Conservation (phyloP, 139 green algal species). For the Pleodorina starrii region DNA sequence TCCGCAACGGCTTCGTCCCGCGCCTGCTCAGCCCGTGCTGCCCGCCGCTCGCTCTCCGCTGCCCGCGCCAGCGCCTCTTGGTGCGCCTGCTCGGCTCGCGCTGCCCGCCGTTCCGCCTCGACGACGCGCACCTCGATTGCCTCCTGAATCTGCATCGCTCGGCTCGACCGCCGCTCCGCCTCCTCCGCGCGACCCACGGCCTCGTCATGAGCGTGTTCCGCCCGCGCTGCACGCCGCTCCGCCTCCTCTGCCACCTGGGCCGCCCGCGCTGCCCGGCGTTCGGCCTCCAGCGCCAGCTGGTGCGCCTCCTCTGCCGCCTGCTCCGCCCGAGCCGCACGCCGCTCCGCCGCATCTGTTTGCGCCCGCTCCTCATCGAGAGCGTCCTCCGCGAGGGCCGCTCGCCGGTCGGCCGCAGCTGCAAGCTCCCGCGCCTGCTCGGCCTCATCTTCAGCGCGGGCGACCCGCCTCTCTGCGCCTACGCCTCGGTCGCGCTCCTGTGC, state of each 20-base stretch:
- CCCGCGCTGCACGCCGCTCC: constrained; percentile 7
- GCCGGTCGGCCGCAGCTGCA: neutral
- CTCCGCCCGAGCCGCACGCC: constrained; percentile 6
- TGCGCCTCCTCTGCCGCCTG: neutral
- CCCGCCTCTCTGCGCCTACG: neutral
- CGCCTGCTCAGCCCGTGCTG: neutral
- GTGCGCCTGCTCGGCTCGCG: neutral
- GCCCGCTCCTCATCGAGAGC: neutral
- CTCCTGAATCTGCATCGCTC: neutral
- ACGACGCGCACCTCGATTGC: neutral
- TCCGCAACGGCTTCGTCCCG: neutral
- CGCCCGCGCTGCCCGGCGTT: neutral
- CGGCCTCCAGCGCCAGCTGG: neutral
- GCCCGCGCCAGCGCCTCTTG: neutral
- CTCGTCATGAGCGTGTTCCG: neutral
- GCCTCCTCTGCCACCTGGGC: neutral
- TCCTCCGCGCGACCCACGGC: neutral
- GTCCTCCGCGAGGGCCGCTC: neutral
- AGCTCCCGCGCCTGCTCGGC: neutral
- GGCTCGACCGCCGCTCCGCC: neutral
- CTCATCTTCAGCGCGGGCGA: neutral
- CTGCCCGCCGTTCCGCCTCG: neutral
- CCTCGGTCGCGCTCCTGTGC: neutral
- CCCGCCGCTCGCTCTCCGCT: neutral
- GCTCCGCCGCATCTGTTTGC: neutral